Evolutionary conservation across 2,329 filamentous ascomycete species (phyloP).

Genomic region (Lachnellula arida): DNA sequence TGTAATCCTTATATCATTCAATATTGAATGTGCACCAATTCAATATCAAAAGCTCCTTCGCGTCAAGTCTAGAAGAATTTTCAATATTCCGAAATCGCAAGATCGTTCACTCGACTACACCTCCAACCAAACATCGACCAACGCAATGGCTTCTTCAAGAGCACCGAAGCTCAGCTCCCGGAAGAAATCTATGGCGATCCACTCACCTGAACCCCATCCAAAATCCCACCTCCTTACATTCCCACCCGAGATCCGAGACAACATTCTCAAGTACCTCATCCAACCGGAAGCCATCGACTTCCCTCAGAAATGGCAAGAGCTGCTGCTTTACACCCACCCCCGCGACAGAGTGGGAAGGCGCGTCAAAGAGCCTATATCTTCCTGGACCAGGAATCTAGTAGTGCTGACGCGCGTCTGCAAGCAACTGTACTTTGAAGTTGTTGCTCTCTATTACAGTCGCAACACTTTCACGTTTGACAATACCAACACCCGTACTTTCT

Average conservation of each 20-base stretch:
- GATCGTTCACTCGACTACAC: no score
- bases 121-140: no score
- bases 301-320: neutral
- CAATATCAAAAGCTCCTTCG: no score
- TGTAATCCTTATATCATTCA: no score
- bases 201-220: neutral
- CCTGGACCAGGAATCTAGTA: neutral
- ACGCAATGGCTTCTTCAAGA: no score
- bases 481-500: neutral
- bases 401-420: neutral
- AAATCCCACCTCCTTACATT: neutral
- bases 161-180: no score
- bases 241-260: neutral
- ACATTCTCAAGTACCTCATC: neutral
- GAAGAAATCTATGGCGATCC: no score
- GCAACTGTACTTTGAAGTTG: neutral
- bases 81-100: no score
- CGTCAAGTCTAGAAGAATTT: no score
- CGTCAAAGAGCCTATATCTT: neutral
- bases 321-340: neutral
- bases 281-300: neutral
- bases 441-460: neutral
- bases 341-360: neutral
- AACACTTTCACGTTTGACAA: neutral
- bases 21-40: no score